Base-by-base conservation (phyloP, 2,329 filamentous ascomycete genomes). In the Alternaria sp. region DNA sequence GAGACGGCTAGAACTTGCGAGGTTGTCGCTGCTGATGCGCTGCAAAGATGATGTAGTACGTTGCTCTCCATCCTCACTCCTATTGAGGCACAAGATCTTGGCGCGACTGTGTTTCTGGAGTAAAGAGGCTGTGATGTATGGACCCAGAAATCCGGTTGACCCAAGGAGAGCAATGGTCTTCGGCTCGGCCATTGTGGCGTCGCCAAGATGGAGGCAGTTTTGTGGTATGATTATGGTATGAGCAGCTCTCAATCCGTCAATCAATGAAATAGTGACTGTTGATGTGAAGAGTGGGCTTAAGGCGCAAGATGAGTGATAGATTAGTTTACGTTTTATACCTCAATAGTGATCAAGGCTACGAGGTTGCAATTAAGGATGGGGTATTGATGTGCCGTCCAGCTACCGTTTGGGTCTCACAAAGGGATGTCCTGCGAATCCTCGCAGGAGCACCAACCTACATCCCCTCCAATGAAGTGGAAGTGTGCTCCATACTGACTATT, bases 81-180 rank as follows among this genome's bases (percentile, higher is more conserved):
- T 28, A 28, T 54, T 54, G 14, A 54, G 20, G 10, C 52, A 54
- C n/a, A 54, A 16, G 20, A 54, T 46, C 7, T 18, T 43, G 28
- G 52, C n/a, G 18, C 18, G 9, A 18, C 14, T 16, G 8, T 54
- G n/a, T 1, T 45, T 38, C n/a, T 27, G 27, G 8, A 54, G 40
- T 11, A 54, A 41, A 43, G 52, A 30, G 5, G 52, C 53, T 4
- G 44, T 38, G 32, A 55, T 34, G 16, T 55, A 48, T 16, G 53
- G 43, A 5, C 53, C 53, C 6, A 55, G n/a, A 14, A 48, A 48
- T 6, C 53, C 53, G 0, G 53, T 48, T 11, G 53, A 28, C 8
- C 53, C 53, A 14, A 55, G 4, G 9, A 55, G 1, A 46, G 22
- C 41, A 22, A 55, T 55, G 5, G 14, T 50, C 20, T 38, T 38